Conservation (phyloP, 106 monocot species). For the Apostasia ramifera region DNA sequence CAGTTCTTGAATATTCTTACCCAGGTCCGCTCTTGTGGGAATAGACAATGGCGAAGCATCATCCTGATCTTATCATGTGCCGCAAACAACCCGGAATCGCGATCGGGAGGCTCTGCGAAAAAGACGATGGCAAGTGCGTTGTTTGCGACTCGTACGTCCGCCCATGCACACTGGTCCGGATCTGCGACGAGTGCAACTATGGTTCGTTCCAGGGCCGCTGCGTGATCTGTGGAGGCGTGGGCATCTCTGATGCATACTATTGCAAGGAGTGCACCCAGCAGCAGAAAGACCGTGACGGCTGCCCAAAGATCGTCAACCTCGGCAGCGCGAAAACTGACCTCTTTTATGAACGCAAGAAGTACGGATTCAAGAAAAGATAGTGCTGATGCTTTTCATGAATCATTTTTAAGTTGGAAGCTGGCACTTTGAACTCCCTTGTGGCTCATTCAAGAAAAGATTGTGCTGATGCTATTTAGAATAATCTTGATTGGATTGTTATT, state of each 20-base stretch:
- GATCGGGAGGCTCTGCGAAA: slow-evolving; percentile 77
- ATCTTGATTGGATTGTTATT: too few species aligned
- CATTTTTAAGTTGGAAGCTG: too few species aligned
- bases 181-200: slow-evolving; percentile 85
- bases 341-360: slow-evolving; percentile 82
- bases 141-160: slow-evolving; percentile 80
- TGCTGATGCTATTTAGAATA: too few species aligned
- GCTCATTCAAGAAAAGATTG: too few species aligned
- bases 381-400: not conserved
- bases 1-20: not conserved
- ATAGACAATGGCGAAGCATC: slow-evolving; percentile 68
- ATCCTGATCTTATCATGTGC: slow-evolving; percentile 89
- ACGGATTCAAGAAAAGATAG: slow-evolving; percentile 76
- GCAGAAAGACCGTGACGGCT: slow-evolving; percentile 83
- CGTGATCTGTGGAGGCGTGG: slow-evolving; percentile 80
- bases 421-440: too few species aligned
- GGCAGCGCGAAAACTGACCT: slow-evolving; percentile 87
- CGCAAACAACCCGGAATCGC: slow-evolving; percentile 82
- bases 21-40: not conserved
- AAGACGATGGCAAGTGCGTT: slow-evolving; percentile 76
- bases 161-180: slow-evolving; percentile 71
- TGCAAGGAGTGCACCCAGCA: slow-evolving; percentile 83
- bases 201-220: slow-evolving; percentile 79
- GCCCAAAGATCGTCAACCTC: slow-evolving; percentile 84
- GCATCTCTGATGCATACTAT: slow-evolving; percentile 78